Evolutionary conservation across 2,329 filamentous ascomycete species (phyloP).

Genomic region (Claviceps purpurea): DNA sequence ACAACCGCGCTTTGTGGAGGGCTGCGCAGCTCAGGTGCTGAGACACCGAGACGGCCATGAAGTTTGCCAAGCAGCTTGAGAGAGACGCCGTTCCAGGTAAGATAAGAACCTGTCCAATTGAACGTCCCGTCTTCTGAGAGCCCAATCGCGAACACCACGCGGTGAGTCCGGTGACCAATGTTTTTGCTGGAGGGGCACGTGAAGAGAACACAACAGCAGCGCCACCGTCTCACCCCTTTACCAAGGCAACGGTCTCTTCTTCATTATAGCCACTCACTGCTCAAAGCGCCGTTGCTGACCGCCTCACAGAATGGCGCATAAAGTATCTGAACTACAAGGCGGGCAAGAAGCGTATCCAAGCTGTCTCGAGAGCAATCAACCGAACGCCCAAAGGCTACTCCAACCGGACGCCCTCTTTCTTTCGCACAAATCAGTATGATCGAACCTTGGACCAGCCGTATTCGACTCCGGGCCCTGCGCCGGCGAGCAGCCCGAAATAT

Average conservation of each 20-base stretch:
- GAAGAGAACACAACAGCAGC: no score
- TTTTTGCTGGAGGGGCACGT: no score
- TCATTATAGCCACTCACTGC: neutral
- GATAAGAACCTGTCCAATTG: neutral
- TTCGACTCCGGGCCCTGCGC: neutral
- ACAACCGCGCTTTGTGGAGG: conserved; percentile 1
- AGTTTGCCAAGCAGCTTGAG: conserved; percentile 11
- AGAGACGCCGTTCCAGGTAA: conserved; percentile 56
- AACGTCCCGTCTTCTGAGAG: no score
- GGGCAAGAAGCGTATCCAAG: conserved; percentile 89
- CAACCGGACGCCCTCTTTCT: conserved; percentile 19
- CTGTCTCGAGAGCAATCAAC: conserved; percentile 58
- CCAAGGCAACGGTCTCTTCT: no score
- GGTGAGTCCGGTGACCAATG: neutral
- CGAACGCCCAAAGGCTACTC: conserved; percentile 33
- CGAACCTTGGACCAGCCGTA: conserved; percentile 1
- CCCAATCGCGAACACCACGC: no score
- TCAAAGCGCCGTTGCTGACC: conserved; percentile 2
- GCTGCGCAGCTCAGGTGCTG: conserved; percentile 5
- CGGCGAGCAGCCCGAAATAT: neutral
- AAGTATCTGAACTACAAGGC: conserved; percentile 95
- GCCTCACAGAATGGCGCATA: conserved; percentile 61
- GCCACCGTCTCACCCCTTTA: neutral
- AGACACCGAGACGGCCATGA: conserved; percentile 6
- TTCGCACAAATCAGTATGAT: conserved; percentile 11